Evolutionary conservation across 1,139 yeast species (phyloP), one percentile per base, ranked within the genome.

Genomic region (Saccharomyces pastorianus): DNA sequence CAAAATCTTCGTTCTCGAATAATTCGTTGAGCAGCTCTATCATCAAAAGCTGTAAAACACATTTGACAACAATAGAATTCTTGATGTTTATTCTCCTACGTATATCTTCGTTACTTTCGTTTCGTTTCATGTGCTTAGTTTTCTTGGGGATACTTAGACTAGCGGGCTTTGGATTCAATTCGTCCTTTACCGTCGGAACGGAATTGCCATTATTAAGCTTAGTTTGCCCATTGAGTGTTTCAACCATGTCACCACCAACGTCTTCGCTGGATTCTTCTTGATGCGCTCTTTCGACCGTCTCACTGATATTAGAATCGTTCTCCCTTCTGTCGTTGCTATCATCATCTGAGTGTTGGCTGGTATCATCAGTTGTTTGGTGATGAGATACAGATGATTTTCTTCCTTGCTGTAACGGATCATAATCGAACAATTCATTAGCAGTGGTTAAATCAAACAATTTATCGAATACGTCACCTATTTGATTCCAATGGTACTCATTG

Each of bases 1-100:
- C 88, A 62, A 93, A 88, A 2, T 71, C 74, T 48, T 84, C 89
- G 62, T 83, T 83, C 48, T 73, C 76, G 65, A 88, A 83, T 52
- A 95, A 73, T 65, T 90, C 98, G 56, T 88, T 84, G 26, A 90
- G 76, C 0, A 91, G 81, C 67, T 91, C 96, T 64, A 95, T 90
- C 83, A 95, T 82, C 61, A 91, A 77, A 56, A 93, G 74, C 68
- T 93, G 98, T 61, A 93, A 75, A 20, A 93, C 95, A 71, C 97
- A 89, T 71, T 93, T 91, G 51, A 91, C 89, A 50, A 93, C 96
- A 62, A 93, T 89, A 1, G 86, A 77, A 38, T 90, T 84, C 70
- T 89, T 89, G 49, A 81, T 83, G 59, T 74, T 77, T 53, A 65
- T 67, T 56, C 69, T 66, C 31, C 66, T 66, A 42, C 68, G 68